phyloP scores from a whole-genome alignment of 352 stramenopile species.

The Phytophthora sp. region DNA sequence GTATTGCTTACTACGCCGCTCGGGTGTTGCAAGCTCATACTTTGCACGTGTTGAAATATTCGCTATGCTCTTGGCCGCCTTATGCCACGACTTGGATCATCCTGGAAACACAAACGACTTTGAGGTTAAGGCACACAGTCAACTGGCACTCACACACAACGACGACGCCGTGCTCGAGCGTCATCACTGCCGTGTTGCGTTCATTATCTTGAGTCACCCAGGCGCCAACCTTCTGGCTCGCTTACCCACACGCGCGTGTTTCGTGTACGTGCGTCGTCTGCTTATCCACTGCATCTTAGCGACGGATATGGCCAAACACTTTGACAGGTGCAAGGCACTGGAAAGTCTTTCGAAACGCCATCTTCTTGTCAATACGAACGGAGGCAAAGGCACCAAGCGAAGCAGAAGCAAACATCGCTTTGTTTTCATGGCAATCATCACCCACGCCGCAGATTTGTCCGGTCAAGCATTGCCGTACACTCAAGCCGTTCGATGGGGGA shows the following conservation, averaged over 20 bases:
- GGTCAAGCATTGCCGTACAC: conserved; percentile 68
- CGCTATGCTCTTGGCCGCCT: conserved; percentile 52
- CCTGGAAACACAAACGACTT: conserved; percentile 87
- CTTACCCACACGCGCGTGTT: conserved; percentile 47
- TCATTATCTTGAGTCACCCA: conserved; percentile 68
- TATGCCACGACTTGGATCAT: conserved; percentile 84
- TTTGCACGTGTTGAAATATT: conserved; percentile 64
- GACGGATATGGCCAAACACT: conserved; percentile 82
- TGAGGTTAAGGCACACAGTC: conserved; percentile 70
- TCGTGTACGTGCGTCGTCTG: conserved; percentile 55
- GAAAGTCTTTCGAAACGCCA: conserved; percentile 57
- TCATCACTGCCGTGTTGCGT: conserved; percentile 77
- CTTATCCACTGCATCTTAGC: conserved; percentile 75
- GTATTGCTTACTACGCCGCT: conserved; percentile 53
- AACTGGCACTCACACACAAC: conserved; percentile 83
- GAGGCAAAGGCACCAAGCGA: conserved; percentile 40
- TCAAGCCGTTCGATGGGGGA: conserved; percentile 64
- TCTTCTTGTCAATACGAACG: conserved; percentile 25
- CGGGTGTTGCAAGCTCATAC: conserved; percentile 43
- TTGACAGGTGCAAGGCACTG: conserved; percentile 69
- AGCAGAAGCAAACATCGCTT: conserved; percentile 40
- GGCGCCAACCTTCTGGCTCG: conserved; percentile 69
- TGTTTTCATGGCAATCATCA: conserved; percentile 62
- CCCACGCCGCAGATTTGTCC: conserved; percentile 76
- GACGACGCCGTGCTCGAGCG: conserved; percentile 84